Conservation (phyloP, 768 basidiomycete species). For the Piloderma croceum region DNA sequence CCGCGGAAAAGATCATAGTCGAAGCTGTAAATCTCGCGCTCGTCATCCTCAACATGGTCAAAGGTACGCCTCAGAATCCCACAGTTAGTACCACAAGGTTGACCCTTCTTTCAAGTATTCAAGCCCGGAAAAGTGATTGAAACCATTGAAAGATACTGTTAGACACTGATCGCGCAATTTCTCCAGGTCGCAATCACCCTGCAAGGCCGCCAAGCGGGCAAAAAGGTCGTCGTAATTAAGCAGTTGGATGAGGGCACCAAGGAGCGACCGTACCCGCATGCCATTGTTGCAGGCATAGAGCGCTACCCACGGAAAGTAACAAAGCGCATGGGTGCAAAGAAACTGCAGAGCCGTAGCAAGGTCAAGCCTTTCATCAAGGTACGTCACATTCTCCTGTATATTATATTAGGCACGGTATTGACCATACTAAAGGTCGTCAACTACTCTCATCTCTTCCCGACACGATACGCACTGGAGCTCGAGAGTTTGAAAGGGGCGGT, state of each 20-base stretch:
- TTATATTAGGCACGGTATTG: neutral
- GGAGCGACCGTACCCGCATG: constrained; percentile 94
- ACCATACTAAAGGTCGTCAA: constrained; percentile 64
- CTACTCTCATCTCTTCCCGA: constrained; percentile 99
- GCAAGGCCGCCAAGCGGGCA: constrained; percentile 98
- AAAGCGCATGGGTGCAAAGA: constrained; percentile 95
- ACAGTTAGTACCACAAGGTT: constrained; percentile 9
- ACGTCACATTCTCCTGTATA: constrained; percentile 18
- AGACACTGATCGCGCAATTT: constrained; percentile 1
- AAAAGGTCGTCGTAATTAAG: constrained; percentile 99
- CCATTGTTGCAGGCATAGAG: constrained; percentile 97
- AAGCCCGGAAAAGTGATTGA: constrained; percentile 82
- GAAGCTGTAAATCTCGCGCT: constrained; percentile 14
- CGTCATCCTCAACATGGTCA: constrained; percentile 39
- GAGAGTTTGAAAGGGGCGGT: constrained; percentile 90
- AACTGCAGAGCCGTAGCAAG: constrained; percentile 85
- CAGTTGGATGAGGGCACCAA: constrained; percentile 96
- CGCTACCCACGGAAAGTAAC: constrained; percentile 98
- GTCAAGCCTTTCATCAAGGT: constrained; percentile 99
- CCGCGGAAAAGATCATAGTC: too few relatives aligned
- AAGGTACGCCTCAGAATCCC: constrained; percentile 23
- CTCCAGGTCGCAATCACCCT: constrained; percentile 89
- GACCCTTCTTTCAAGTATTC: constrained; percentile 55
- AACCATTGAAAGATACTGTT: neutral
- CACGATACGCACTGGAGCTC: constrained; percentile 95